Evolutionary conservation across 495 filamentous ascomycete species (phyloP).

Genomic region (Aspergillus avenaceus): DNA sequence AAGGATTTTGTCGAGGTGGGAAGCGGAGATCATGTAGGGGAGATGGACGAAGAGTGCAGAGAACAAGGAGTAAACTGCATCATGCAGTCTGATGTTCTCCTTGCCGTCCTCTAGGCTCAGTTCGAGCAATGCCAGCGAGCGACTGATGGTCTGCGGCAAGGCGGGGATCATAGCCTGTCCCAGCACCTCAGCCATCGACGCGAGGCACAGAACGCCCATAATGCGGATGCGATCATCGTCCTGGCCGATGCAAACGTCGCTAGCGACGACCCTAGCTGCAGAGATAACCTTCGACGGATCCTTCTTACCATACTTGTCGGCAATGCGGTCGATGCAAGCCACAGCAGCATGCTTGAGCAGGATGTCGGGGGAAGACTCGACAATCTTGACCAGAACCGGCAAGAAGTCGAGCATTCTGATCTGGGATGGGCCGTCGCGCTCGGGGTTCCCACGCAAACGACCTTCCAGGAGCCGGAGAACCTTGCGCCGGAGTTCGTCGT

Average conservation of each 20-base stretch:
- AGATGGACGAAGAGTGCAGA: constrained; percentile 72
- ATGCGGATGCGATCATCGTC: constrained; percentile 66
- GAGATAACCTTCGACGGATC: constrained; percentile 60
- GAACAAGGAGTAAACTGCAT: constrained; percentile 75
- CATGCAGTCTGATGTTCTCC: constrained; percentile 62
- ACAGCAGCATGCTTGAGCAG: constrained; percentile 77
- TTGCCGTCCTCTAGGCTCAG: constrained; percentile 51
- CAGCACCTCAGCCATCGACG: constrained; percentile 83
- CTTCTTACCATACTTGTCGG: constrained; percentile 88
- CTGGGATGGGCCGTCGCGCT: constrained; percentile 60
- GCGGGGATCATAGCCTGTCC: constrained; percentile 79
- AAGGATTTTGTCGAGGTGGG: constrained; percentile 66
- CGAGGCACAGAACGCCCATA: constrained; percentile 81
- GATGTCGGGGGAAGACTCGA: constrained; percentile 64
- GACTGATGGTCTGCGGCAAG: constrained; percentile 68
- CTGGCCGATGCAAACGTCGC: constrained; percentile 68
- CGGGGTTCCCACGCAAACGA: constrained; percentile 64
- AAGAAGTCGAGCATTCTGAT: constrained; percentile 71
- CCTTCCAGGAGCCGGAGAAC: constrained; percentile 74
- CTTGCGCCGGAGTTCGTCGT: constrained; percentile 68
- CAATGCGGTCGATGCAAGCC: constrained; percentile 82
- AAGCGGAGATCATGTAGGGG: constrained; percentile 77
- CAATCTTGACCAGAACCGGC: constrained; percentile 66
- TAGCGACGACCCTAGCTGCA: constrained; percentile 71
- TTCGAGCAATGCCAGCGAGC: constrained; percentile 63